Percentiles rank a stretch among this genome's conserved stretches.
phyloP scores from a whole-genome alignment of 148 eudicot species.

The Rhododendron vialii region DNA sequence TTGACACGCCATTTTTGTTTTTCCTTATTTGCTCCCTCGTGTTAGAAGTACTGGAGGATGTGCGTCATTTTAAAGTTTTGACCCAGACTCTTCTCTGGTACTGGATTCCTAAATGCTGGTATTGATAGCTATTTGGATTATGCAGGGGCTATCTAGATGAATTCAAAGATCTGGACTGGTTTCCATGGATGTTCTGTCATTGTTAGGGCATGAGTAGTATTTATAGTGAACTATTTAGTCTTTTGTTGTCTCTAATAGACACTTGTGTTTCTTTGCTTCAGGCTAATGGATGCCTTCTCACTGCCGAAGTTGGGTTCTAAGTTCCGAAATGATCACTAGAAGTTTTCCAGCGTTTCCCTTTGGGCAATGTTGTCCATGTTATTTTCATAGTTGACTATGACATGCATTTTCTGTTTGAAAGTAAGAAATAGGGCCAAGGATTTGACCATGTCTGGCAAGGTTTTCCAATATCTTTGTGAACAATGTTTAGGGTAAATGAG shows the following conservation, averaged over 20 bases:
- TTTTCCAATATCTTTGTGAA: too few relatives aligned
- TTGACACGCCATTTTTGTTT: neutral
- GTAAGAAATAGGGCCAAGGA: too few relatives aligned
- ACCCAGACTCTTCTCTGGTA: neutral
- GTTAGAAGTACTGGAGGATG: neutral
- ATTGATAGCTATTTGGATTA: neutral
- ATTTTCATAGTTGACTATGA: neutral
- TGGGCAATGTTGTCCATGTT: neutral
- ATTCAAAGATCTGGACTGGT: neutral
- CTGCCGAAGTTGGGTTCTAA: neutral
- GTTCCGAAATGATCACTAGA: neutral
- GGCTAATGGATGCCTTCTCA: neutral
- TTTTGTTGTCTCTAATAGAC: neutral
- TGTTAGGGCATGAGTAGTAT: neutral
- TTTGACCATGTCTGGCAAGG: too few relatives aligned
- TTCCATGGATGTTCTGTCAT: neutral
- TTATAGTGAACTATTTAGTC: neutral
- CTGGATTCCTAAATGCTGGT: neutral
- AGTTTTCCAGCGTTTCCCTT: neutral
- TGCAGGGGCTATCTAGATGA: neutral
- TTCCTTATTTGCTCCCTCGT: neutral
- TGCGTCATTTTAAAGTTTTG: neutral
- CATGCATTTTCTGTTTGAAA: too few relatives aligned
- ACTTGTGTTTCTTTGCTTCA: neutral
- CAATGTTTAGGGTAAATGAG: too few relatives aligned